Conservation (phyloP, 2,329 filamentous ascomycete species). For the Paradendryphiella salina region DNA sequence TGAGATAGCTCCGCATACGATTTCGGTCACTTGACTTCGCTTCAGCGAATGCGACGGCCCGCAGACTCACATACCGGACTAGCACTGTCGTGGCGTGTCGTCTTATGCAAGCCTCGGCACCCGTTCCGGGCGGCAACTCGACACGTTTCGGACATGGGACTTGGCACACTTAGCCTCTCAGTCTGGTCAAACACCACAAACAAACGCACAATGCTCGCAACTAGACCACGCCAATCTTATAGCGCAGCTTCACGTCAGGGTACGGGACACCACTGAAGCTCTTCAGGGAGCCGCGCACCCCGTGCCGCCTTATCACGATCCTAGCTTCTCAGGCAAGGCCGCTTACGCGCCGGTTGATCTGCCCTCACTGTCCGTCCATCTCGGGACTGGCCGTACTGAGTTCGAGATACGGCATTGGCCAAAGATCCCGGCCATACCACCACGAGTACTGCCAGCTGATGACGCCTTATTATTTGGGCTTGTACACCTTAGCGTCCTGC, state of each 20-base stretch:
- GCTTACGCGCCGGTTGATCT: conserved; percentile 48
- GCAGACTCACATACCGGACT: conserved; percentile 39
- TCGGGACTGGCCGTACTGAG: conserved; percentile 44
- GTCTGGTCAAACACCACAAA: conserved; percentile 19
- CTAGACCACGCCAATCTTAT: conserved; percentile 13
- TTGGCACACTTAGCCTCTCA: conserved; percentile 31
- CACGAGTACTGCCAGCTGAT: conserved; percentile 16
- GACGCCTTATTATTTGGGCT: conserved; percentile 35
- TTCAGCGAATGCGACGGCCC: conserved; percentile 48
- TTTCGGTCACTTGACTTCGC: conserved; percentile 64
- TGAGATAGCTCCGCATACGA: conserved; percentile 56
- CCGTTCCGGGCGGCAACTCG: conserved; percentile 45
- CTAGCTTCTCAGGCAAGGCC: conserved; percentile 31
- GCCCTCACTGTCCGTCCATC: conserved; percentile 33
- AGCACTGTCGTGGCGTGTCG: conserved; percentile 42
- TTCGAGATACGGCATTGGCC: conserved; percentile 33
- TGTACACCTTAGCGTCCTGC: conserved; percentile 22
- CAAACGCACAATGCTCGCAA: conserved; percentile 20
- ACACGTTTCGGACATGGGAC: conserved; percentile 37
- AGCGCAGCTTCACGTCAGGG: conserved; percentile 6
- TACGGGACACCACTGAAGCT: neutral
- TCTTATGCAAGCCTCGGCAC: conserved; percentile 42
- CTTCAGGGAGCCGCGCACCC: conserved; percentile 16
- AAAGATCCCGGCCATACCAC: conserved; percentile 26
- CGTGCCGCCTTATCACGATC: conserved; percentile 32